Conservation (phyloP, 768 basidiomycete genomes). For the Cytidiella melzeri region DNA sequence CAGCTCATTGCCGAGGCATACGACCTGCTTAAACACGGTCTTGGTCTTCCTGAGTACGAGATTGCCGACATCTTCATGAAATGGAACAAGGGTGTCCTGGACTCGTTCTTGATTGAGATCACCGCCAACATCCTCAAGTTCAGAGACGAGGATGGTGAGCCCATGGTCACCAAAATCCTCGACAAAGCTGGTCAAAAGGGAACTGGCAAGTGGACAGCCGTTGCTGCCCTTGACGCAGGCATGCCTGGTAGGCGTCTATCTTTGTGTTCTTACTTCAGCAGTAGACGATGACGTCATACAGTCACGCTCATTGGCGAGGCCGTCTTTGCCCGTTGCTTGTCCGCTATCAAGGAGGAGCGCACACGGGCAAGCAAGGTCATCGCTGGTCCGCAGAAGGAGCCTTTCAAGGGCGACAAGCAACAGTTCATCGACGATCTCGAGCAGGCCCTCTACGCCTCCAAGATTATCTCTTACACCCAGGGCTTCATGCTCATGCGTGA, state of each 20-base stretch:
- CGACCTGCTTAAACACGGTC: constrained; percentile 96
- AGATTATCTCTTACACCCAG: constrained; percentile 99
- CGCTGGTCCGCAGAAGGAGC: constrained; percentile 83
- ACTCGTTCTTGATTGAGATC: constrained; percentile 99
- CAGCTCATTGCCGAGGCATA: constrained; percentile 98
- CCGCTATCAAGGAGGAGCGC: constrained; percentile 95
- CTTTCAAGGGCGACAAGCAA: constrained; percentile 96
- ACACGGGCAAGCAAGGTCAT: constrained; percentile 87
- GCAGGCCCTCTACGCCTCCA: constrained; percentile 98
- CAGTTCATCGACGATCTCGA: constrained; percentile 99
- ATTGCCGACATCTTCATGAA: constrained; percentile 90
- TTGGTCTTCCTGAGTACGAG: constrained; percentile 79
- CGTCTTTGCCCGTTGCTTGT: constrained; percentile 97
- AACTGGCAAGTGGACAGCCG: constrained; percentile 99
- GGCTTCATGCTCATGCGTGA: constrained; percentile 99
- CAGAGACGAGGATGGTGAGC: constrained; percentile 92
- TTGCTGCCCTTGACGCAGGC: constrained; percentile 91
- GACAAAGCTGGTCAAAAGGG: constrained; percentile 98
- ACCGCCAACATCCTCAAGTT: constrained; percentile 95
- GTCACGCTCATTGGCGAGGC: constrained; percentile 99
- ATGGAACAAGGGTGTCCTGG: constrained; percentile 99
- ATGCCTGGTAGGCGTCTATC: constrained; percentile 54
- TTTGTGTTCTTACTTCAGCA: constrained; percentile 5
- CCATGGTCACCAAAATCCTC: constrained; percentile 89
- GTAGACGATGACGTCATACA: constrained; percentile 22